A percentile compares a stretch with the other conserved stretches of the same genome.
Evolutionary conservation across 2,329 filamentous ascomycete species (phyloP).

Genomic region (Keithomyces neogunnii): DNA sequence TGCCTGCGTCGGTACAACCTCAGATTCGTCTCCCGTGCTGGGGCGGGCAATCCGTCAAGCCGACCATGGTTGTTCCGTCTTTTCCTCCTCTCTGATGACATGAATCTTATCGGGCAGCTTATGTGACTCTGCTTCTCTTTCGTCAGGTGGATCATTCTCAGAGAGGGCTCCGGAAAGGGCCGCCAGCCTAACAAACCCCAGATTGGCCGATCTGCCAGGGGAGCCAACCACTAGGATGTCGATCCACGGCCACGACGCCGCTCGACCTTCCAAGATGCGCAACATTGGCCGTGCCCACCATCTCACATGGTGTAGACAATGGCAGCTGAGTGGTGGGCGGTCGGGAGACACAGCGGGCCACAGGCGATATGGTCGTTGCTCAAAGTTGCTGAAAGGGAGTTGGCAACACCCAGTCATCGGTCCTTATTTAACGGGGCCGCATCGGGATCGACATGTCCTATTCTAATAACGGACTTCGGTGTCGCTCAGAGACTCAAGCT

Average conservation of each 20-base stretch:
- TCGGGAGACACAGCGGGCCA: neutral
- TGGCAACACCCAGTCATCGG: neutral
- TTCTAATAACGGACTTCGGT: neutral
- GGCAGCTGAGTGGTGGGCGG: constrained; percentile 1
- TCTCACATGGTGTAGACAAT: constrained; percentile 4
- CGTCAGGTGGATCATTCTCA: neutral
- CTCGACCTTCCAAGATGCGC: constrained; percentile 7
- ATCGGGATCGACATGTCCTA: neutral
- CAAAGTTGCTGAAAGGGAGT: neutral
- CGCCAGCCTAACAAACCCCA: neutral
- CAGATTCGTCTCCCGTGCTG: no score
- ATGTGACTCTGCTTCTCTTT: no score
- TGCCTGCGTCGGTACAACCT: no score
- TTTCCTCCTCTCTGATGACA: no score
- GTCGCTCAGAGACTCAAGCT: no score
- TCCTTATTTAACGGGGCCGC: neutral
- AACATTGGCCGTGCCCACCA: constrained; percentile 2
- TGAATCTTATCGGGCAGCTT: no score
- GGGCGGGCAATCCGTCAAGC: no score
- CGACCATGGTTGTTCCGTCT: no score
- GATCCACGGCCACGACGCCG: neutral
- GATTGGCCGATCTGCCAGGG: neutral
- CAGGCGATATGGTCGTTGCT: neutral
- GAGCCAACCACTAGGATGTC: constrained; percentile 2
- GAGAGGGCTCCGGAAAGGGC: neutral